These are phyloP conservation scores for Lasiodiplodia hormozganensis DNA, from an alignment of 2,329 filamentous ascomycete genomes.

Conservation along the genomic window DNA sequence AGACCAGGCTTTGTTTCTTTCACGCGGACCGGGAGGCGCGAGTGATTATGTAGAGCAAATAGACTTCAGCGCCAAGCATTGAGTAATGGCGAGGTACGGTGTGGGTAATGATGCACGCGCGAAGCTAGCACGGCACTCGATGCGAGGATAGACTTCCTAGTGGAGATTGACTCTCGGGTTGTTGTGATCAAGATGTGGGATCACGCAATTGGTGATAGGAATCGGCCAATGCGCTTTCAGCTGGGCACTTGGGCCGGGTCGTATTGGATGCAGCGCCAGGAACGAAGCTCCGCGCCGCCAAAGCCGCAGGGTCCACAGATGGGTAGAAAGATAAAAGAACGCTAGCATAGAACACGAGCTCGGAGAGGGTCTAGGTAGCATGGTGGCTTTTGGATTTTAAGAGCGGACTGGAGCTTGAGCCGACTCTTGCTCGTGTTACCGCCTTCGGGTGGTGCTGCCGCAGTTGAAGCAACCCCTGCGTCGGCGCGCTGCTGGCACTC, in stretches of 20 bases:
- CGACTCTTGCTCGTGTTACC: constrained; percentile 16
- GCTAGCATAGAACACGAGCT: not conserved
- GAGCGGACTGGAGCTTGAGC: constrained; percentile 9
- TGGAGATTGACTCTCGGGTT: constrained; percentile 11
- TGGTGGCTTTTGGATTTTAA: constrained; percentile 8
- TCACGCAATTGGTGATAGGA: constrained; percentile 22
- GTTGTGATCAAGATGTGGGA: constrained; percentile 25
- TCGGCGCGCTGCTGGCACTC: constrained; percentile 2
- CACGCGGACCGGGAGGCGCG: not conserved
- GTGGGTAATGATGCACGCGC: constrained; percentile 16
- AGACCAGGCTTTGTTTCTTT: not conserved
- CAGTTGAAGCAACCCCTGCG: constrained; percentile 23
- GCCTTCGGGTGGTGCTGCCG: constrained; percentile 9
- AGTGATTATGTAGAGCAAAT: constrained; percentile 27
- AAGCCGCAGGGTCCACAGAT: constrained; percentile 16
- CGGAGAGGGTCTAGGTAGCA: not conserved
- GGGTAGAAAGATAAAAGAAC: constrained; percentile 10
- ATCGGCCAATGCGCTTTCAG: constrained; percentile 11
- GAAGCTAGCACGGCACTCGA: constrained; percentile 1
- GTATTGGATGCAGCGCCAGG: constrained; percentile 12
- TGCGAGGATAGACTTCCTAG: not conserved
- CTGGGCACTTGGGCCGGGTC: constrained; percentile 16
- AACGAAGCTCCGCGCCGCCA: constrained; percentile 3
- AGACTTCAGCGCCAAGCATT: constrained; percentile 26
- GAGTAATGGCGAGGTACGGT: constrained; percentile 17